These are phyloP conservation scores for Sophora flavescens DNA, from an alignment of 306 rosid genomes.

Conservation along the genomic window DNA sequence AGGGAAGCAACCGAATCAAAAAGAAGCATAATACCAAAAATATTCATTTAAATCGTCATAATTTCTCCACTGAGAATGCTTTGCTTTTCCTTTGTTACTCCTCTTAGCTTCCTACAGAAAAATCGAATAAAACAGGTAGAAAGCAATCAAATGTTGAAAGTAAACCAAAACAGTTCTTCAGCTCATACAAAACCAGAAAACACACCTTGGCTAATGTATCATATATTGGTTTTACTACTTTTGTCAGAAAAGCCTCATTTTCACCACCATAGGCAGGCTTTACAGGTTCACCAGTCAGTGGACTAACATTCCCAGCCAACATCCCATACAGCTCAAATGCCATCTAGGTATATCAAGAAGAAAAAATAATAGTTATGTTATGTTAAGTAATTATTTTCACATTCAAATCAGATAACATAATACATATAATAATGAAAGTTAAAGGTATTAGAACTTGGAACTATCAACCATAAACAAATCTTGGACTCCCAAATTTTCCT, in stretches of 20 bases:
- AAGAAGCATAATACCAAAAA: conserved; percentile 72
- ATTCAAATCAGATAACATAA: conserved; percentile 29
- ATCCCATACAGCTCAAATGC: conserved; percentile 97
- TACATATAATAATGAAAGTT: not conserved
- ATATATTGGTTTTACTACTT: conserved; percentile 93
- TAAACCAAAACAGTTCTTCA: conserved; percentile 24
- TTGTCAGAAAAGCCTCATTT: conserved; percentile 73
- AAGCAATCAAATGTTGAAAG: conserved; percentile 28
- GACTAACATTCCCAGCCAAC: conserved; percentile 88
- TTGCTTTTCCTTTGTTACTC: conserved; percentile 73
- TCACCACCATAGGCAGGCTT: conserved; percentile 96
- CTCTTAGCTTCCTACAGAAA: conserved; percentile 71
- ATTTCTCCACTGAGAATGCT: conserved; percentile 98
- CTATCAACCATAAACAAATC: conserved; percentile 20
- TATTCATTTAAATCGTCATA: conserved; percentile 95
- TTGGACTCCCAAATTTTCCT: conserved; percentile 2
- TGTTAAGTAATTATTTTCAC: conserved; percentile 24
- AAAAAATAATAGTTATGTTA: conserved; percentile 32
- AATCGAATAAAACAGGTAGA: conserved; percentile 28
- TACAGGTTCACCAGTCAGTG: conserved; percentile 87
- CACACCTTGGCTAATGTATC: conserved; percentile 76
- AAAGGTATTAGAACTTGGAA: conserved; percentile 15
- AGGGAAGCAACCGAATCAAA: conserved; percentile 15
- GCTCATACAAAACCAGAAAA: conserved; percentile 19
- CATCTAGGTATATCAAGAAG: conserved; percentile 64